These are phyloP conservation scores for Francoa sonchifolia DNA, from an alignment of 441 rosid genomes.

Conservation along the genomic window DNA sequence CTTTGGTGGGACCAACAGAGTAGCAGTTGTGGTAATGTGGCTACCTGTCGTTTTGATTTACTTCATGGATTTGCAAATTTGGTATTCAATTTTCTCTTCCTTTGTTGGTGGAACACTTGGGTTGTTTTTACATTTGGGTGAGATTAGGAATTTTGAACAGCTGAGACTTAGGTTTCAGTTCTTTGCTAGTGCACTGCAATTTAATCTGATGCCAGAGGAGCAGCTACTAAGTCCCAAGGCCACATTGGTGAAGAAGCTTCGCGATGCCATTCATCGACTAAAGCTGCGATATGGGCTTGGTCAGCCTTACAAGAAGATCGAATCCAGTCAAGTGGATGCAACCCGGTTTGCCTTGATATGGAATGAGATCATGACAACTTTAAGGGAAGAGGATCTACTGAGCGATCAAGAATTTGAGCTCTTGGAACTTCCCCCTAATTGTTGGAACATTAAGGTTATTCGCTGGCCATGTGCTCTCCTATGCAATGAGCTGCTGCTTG, in stretches of 20 bases:
- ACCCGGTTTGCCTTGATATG: slow-evolving; percentile 13
- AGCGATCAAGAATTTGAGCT: slow-evolving; percentile 14
- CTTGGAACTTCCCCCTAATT: slow-evolving; percentile 10
- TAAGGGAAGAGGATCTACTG: slow-evolving; percentile 14
- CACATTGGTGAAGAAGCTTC: slow-evolving; percentile 12
- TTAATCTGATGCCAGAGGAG: slow-evolving; percentile 11
- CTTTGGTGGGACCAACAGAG: slow-evolving; percentile 6
- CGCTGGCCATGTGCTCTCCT: slow-evolving; percentile 15
- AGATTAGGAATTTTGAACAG: slow-evolving; percentile 11
- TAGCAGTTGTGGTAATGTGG: slow-evolving; percentile 9
- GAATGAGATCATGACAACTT: slow-evolving; percentile 12
- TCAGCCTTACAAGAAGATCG: slow-evolving; percentile 10
- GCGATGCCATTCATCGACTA: slow-evolving; percentile 8
- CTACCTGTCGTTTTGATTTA: slow-evolving; percentile 10
- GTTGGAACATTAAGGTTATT: slow-evolving; percentile 11
- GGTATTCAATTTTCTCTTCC: slow-evolving; percentile 13
- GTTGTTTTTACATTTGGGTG: slow-evolving; percentile 11
- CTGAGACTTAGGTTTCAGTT: slow-evolving; percentile 14
- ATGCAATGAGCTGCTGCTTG: slow-evolving; percentile 14
- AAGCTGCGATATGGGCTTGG: too few species aligned
- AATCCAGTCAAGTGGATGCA: slow-evolving; percentile 8
- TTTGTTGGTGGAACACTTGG: slow-evolving; percentile 13
- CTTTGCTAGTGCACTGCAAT: slow-evolving; percentile 13
- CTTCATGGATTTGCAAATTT: slow-evolving; percentile 14
- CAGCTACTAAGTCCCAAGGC: slow-evolving; percentile 4